Evolutionary conservation across 768 basidiomycete species (phyloP).

Genomic region (Podaxis sp.): DNA sequence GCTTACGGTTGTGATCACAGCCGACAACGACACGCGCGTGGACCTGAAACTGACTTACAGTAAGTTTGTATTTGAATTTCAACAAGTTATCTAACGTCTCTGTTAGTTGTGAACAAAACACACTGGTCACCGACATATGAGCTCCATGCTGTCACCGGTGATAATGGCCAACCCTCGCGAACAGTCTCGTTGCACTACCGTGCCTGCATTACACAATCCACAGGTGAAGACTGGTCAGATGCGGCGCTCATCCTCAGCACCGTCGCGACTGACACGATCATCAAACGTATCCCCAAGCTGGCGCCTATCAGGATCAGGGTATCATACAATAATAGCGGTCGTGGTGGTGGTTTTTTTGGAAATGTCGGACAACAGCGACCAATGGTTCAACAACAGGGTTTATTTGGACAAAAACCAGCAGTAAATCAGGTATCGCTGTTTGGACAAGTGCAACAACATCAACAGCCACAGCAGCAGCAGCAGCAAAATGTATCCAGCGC

Average conservation of each 20-base stretch:
- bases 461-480: too few relatives aligned
- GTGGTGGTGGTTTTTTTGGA: not conserved
- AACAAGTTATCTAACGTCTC: not conserved
- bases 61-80: slow-evolving; percentile 24
- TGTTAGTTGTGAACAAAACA: slow-evolving; percentile 48
- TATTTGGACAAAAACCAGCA: too few relatives aligned
- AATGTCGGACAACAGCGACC: slow-evolving; percentile 6
- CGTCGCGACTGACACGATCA: slow-evolving; percentile 33
- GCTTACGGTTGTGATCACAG: slow-evolving; percentile 41
- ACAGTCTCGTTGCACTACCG: slow-evolving; percentile 52
- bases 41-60: slow-evolving; percentile 54
- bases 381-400: slow-evolving; percentile 16
- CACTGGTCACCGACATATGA: slow-evolving; percentile 58
- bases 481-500: not conserved
- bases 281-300: slow-evolving; percentile 33
- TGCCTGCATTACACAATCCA: slow-evolving; percentile 43
- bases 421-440: too few relatives aligned
- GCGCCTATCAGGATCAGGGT: slow-evolving; percentile 28
- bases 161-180: slow-evolving; percentile 41
- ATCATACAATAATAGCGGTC: slow-evolving; percentile 10
- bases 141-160: slow-evolving; percentile 46
- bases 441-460: too few relatives aligned
- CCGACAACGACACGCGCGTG: slow-evolving; percentile 33
- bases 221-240: slow-evolving; percentile 61
- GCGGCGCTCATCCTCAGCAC: slow-evolving; percentile 53